A percentile compares a stretch with the other conserved stretches of the same genome.
Conservation (phyloP, 495 filamentous ascomycete species). For the Evansstolkia leycettana region DNA sequence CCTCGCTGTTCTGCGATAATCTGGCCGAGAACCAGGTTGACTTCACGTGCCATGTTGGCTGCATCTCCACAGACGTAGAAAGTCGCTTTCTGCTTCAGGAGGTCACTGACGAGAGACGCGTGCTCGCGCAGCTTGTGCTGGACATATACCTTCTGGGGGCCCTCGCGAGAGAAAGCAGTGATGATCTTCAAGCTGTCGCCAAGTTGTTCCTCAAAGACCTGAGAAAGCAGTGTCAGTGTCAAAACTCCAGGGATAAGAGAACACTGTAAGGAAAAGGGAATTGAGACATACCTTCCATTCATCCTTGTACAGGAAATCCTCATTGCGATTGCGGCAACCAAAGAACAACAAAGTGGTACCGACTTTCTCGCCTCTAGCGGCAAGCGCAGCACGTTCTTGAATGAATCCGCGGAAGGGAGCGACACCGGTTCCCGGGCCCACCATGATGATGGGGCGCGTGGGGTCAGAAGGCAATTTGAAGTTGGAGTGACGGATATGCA, state of each 20-base stretch:
- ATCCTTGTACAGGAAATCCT: conserved; percentile 87
- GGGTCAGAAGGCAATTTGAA: conserved; percentile 98
- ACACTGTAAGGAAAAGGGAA: not conserved
- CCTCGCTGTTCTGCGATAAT: conserved; percentile 77
- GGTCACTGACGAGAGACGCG: conserved; percentile 73
- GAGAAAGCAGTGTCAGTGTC: conserved; percentile 6
- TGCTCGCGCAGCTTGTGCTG: conserved; percentile 83
- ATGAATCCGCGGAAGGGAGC: conserved; percentile 94
- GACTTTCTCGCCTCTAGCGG: conserved; percentile 68
- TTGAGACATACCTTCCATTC: conserved; percentile 76
- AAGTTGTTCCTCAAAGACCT: conserved; percentile 72
- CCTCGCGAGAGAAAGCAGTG: conserved; percentile 85
- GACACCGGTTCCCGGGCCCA: conserved; percentile 94
- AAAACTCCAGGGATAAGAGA: not conserved
- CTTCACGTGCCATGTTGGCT: conserved; percentile 95
- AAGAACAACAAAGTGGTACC: conserved; percentile 90
- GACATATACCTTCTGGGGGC: conserved; percentile 80
- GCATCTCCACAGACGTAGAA: conserved; percentile 99
- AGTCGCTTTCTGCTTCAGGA: conserved; percentile 80
- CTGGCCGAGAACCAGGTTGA: conserved; percentile 72
- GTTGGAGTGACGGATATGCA: conserved; percentile 95
- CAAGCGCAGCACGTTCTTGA: conserved; percentile 79
- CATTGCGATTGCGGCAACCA: conserved; percentile 69
- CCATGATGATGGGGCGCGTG: conserved; percentile 84
- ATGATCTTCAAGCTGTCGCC: conserved; percentile 80